Conservation (phyloP, 345 rosid genomes). For the Raphanus raphanistrum region DNA sequence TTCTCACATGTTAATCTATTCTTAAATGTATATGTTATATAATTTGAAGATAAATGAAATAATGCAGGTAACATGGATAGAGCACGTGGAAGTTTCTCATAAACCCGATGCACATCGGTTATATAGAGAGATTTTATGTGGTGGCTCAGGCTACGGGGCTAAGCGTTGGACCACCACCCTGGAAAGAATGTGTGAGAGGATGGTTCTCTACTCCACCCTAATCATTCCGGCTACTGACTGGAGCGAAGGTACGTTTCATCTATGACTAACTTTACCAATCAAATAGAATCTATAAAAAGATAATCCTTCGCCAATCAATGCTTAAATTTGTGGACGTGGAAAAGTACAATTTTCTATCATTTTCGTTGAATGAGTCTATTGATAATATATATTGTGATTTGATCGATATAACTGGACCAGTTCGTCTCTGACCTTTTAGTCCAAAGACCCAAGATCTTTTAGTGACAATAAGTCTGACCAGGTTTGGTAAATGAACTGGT, state of each 20-base stretch:
- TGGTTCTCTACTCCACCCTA: conserved; percentile 27
- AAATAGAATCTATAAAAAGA: neutral
- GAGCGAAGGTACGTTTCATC: conserved; percentile 43
- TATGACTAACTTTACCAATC: neutral
- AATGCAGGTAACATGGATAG: conserved; percentile 73
- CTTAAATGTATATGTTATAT: neutral
- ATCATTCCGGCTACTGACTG: conserved; percentile 26
- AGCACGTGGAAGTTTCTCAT: conserved; percentile 72
- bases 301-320: neutral
- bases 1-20: neutral
- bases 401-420: neutral
- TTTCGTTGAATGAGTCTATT: neutral
- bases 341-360: neutral
- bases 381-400: neutral
- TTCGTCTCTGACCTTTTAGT: neutral
- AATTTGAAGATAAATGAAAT: neutral
- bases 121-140: conserved; percentile 48
- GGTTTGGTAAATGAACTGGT: neutral
- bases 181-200: conserved; percentile 63
- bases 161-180: conserved; percentile 59
- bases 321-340: neutral
- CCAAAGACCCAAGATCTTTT: neutral
- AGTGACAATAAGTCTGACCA: neutral
- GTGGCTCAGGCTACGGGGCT: conserved; percentile 58
- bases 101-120: conserved; percentile 51